A percentile compares a stretch with the other conserved stretches of the same genome.
phyloP scores from a whole-genome alignment of 805 yeast species.

The Candida caryicola region DNA sequence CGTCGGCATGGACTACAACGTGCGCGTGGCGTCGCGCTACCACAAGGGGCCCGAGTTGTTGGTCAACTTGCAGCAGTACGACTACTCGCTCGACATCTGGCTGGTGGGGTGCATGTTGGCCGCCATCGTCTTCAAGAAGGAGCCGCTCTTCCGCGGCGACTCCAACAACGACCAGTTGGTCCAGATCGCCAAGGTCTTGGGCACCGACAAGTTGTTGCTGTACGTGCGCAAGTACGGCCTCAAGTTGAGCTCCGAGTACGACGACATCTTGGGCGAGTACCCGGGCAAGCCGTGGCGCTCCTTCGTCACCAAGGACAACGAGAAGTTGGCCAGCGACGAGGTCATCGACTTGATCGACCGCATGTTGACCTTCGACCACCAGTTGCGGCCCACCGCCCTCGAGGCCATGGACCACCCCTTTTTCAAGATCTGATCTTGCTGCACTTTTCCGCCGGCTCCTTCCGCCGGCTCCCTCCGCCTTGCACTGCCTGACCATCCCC shows the following conservation, averaged over 20 bases:
- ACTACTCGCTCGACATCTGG: constrained; percentile 91
- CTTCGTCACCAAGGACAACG: constrained; percentile 69
- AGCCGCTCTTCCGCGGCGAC: constrained; percentile 89
- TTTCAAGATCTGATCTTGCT: constrained; percentile 25
- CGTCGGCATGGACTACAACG: constrained; percentile 84
- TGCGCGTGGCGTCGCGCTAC: constrained; percentile 89
- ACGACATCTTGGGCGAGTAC: constrained; percentile 63
- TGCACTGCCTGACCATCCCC: too few species aligned
- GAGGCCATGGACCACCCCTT: constrained; percentile 78
- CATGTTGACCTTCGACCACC: constrained; percentile 81
- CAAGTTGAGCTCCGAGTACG: constrained; percentile 69
- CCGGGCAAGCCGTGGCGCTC: constrained; percentile 84
- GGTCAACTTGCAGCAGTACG: constrained; percentile 83
- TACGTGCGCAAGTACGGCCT: constrained; percentile 73
- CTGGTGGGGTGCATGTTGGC: constrained; percentile 92
- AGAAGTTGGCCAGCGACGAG: constrained; percentile 60
- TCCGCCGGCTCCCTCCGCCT: too few species aligned
- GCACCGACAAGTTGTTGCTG: constrained; percentile 72
- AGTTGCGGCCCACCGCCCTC: constrained; percentile 80
- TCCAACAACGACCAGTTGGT: constrained; percentile 89
- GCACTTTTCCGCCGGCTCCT: too few species aligned
- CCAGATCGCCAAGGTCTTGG: constrained; percentile 83
- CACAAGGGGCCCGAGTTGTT: constrained; percentile 92
- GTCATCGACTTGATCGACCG: constrained; percentile 80
- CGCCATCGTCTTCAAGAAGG: constrained; percentile 83